Base-by-base conservation (phyloP, 2,329 filamentous ascomycete genomes). In the Mariannaea elegans region DNA sequence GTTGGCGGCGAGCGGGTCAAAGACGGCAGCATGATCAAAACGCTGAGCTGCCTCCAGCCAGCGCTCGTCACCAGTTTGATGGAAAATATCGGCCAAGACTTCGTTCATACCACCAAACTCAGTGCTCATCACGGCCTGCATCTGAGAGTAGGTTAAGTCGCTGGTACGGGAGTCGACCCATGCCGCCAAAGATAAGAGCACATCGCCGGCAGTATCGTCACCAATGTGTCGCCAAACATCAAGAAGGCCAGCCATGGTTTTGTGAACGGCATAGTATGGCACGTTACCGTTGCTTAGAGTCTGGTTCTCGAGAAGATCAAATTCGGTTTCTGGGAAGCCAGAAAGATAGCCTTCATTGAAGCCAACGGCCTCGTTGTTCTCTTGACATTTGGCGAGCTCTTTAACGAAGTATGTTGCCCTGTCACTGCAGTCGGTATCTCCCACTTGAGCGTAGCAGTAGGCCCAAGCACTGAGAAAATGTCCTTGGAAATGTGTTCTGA, bases 51-150 rank as follows among this genome's bases (percentile, higher is more conserved):
- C 76, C 1, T 73, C 73, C 5, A 85, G 73, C 81, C 81, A 84
- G 7, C 73, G 72, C 29, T 74, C 65, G 53, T 84, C 76, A 2
- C 77, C 77, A 0, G 79, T 83, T 52, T 80, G 76, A 32, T 77
- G 77, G 64, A 80, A 82, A 10, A 85, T 69, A 36, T 82, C 77
- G 1, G 82, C 76, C 6, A 85, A 64, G 3, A 84, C 74, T 21
- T 84, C 82, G 64, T 82, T 82, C 81, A 84, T 84, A 29, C 82
- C 82, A 8, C 82, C 82, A 38, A 81, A 84, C 64, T 84, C 82
- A 1, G 80, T 83, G 5, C 74, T 66, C 62, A 85, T 64, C 69
- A 84, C 75, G 2, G 54, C 65, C 51, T 85, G 82, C 81, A 84
- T 82, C 65, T 82, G 74, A 9, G 47, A 60, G 21, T 77, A 75